These are phyloP conservation scores for Leishmania braziliensis DNA, from an alignment of 208 protist genomes.

Conservation along the genomic window DNA sequence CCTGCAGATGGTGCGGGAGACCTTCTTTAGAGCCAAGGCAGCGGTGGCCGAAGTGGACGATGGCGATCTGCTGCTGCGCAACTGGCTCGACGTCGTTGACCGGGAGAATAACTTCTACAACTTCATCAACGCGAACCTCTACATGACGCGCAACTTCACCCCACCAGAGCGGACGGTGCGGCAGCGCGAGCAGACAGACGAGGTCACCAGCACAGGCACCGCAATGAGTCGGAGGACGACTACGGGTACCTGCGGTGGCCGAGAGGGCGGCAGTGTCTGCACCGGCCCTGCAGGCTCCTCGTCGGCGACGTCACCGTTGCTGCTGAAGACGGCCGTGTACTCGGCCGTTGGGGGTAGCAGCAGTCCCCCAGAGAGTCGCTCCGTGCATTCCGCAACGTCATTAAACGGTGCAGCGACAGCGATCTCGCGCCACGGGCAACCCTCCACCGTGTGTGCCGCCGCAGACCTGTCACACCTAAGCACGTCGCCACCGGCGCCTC, in stretches of 20 bases:
- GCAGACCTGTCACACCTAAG: not conserved
- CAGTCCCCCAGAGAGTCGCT: not conserved
- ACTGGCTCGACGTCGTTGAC: conserved; percentile 38
- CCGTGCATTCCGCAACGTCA: not conserved
- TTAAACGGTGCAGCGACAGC: not conserved
- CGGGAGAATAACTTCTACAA: conserved; percentile 50
- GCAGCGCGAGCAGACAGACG: conserved; percentile 16
- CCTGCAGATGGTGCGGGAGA: conserved; percentile 54
- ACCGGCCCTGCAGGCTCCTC: not conserved
- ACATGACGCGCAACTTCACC: conserved; percentile 40
- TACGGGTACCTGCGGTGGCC: not conserved
- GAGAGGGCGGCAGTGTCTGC: not conserved
- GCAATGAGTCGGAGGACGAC: conserved; percentile 4
- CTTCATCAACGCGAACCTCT: conserved; percentile 46
- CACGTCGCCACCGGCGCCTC: not conserved
- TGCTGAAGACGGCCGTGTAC: not conserved
- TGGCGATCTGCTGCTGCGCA: conserved; percentile 33
- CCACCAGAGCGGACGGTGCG: conserved; percentile 42
- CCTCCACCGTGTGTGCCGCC: not conserved
- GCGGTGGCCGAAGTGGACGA: conserved; percentile 50
- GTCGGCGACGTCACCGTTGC: not conserved
- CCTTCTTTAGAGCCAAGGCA: conserved; percentile 45
- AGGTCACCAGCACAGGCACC: conserved; percentile 1
- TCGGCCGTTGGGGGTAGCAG: not conserved
- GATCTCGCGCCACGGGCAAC: no score